Evolutionary conservation across 148 eudicot species (phyloP).

Genomic region (Chenopodium formosanum): DNA sequence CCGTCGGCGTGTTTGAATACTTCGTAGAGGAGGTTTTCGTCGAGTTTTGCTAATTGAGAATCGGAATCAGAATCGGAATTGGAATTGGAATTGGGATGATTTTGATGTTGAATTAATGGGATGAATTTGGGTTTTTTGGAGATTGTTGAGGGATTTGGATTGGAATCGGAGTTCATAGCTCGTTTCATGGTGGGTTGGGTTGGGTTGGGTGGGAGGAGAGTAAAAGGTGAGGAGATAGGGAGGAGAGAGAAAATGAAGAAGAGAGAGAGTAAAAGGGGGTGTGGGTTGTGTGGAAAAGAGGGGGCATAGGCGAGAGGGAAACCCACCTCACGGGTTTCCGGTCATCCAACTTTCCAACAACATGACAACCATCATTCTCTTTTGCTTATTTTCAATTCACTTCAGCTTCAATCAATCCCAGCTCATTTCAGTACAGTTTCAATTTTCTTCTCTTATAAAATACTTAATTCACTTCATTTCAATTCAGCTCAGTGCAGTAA

Average conservation of each 20-base stretch:
- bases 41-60: constrained; percentile 33
- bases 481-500: no score
- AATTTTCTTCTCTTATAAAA: no score
- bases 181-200: not conserved
- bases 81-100: not conserved
- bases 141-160: not conserved
- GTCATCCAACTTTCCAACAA: not conserved
- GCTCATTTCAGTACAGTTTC: no score
- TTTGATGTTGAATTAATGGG: not conserved
- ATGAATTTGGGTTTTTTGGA: constrained; percentile 9
- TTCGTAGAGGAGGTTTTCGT: constrained; percentile 77
- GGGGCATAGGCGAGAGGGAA: not conserved
- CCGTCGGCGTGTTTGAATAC: constrained; percentile 75
- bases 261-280: not conserved
- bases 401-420: no score
- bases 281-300: not conserved
- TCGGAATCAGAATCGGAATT: not conserved
- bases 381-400: no score
- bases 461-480: no score
- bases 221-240: not conserved
- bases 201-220: not conserved
- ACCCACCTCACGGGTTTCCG: not conserved
- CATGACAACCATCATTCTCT: no score
- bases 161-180: not conserved
- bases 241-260: not conserved